Evolutionary conservation across 345 rosid genomes (phyloP), one percentile per base, ranked within the genome.

Genomic region (Euphorbia lathyris): DNA sequence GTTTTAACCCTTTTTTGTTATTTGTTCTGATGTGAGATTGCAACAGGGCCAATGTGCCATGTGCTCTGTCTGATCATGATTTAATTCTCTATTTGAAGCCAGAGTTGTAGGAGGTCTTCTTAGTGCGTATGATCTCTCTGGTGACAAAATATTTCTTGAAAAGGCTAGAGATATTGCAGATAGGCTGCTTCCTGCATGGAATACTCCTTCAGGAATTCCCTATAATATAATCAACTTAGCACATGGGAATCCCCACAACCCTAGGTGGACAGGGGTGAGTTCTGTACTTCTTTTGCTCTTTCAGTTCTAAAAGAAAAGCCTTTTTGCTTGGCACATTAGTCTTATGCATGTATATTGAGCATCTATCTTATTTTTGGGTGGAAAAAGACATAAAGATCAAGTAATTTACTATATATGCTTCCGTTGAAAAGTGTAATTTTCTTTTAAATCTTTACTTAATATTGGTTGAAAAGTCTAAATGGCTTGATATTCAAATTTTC

Each of bases 51-150:
- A 25, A 26, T 7, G 23, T 64, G 68, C 0, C 11, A 45, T 64
- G 56, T 27, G 14, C 7, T 29, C 30, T 59, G 72, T 64, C 45
- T 45, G 51, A 45, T 32, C 23, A 47, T 43, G 8, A 3, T 29
- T 40, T 8, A 29, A 2, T 45, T 61, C 11, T 58, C 34, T 40
- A 9, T 30, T 45, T 47, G 26, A 61, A 74, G 66, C n/a, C 79
- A 94, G 98, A 81, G 98, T 94, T 79, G 92, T 94, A 16, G 98
- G 98, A 22, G 97, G 97, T 56, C 97, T 94, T 83, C 96, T 94
- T 65, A 93, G 98, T 75, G 82, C 96, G 1, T 91, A 86, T 77
- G 98, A 93, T 85, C 97, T 93, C 70, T 91, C 97, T 19, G 85
- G 83, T 59, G 98, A 94, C 81, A 84, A 84, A 79, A 66, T 94